A percentile compares a stretch with the other conserved stretches of the same genome.
Conservation (phyloP, 257 asterid species). For the Schizonepeta tenuifolia region DNA sequence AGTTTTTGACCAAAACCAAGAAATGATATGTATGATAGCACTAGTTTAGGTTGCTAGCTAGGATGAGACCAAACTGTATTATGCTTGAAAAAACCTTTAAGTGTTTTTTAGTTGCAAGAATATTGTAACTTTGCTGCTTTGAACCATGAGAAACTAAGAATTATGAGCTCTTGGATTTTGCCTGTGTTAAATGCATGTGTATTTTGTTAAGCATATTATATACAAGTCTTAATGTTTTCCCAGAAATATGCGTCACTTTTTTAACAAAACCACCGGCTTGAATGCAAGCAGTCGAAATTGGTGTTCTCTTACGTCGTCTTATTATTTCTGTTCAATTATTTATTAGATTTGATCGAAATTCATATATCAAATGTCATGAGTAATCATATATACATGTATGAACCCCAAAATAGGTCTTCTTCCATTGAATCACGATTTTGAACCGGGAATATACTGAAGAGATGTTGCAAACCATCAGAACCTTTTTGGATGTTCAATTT, state of each 20-base stretch:
- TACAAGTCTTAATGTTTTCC: neutral
- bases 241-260: neutral
- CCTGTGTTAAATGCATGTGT: neutral
- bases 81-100: constrained; percentile 26
- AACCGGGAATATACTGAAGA: too few species aligned
- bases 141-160: neutral
- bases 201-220: neutral
- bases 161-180: neutral
- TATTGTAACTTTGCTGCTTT: constrained; percentile 2
- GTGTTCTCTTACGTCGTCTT: too few species aligned
- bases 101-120: constrained; percentile 28
- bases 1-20: constrained; percentile 19
- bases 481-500: too few species aligned
- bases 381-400: too few species aligned
- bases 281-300: too few species aligned
- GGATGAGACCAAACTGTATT: constrained; percentile 14
- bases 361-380: too few species aligned
- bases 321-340: too few species aligned
- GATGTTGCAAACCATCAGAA: too few species aligned
- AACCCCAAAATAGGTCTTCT: too few species aligned
- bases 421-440: too few species aligned
- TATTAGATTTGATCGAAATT: too few species aligned
- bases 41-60: constrained; percentile 17
- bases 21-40: constrained; percentile 22
- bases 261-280: neutral